Evolutionary conservation across 768 basidiomycete genomes (phyloP).

Genomic region (Galerina sulciceps): DNA sequence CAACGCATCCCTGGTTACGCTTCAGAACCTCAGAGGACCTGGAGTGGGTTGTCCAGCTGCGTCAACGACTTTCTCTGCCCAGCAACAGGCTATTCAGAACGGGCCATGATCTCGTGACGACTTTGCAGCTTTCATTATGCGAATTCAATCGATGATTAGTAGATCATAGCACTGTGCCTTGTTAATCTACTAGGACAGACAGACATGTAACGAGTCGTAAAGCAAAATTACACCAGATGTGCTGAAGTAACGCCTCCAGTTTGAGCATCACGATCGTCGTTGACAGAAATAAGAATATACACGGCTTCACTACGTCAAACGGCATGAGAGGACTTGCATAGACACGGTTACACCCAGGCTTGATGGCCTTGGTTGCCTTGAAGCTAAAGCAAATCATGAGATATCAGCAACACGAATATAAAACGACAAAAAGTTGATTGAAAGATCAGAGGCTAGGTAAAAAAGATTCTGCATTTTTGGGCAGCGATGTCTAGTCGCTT

Average conservation of each 20-base stretch:
- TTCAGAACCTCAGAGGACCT: conserved; percentile 73
- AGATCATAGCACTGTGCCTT: too few species aligned
- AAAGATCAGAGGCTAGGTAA: conserved; percentile 75
- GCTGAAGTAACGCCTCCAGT: too few species aligned
- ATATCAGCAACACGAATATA: background rate
- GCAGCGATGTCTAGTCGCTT: conserved; percentile 92
- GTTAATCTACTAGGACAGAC: too few species aligned
- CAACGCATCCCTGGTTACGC: conserved; percentile 59
- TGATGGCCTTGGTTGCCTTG: background rate
- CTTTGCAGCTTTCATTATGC: background rate
- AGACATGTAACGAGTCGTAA: too few species aligned
- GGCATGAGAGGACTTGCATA: too few species aligned
- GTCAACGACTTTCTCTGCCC: conserved; percentile 56
- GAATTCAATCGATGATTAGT: too few species aligned
- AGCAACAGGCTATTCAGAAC: conserved; percentile 35
- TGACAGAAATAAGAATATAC: too few species aligned
- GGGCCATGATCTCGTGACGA: background rate
- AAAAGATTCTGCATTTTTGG: conserved; percentile 70
- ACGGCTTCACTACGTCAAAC: too few species aligned
- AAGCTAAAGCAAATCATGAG: background rate
- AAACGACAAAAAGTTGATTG: background rate
- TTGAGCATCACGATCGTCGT: too few species aligned
- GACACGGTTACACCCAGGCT: too few species aligned
- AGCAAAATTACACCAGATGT: too few species aligned
- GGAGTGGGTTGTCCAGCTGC: conserved; percentile 72